Base-by-base conservation (phyloP, 2,329 filamentous ascomycete species). In the Clonostachys chloroleuca region DNA sequence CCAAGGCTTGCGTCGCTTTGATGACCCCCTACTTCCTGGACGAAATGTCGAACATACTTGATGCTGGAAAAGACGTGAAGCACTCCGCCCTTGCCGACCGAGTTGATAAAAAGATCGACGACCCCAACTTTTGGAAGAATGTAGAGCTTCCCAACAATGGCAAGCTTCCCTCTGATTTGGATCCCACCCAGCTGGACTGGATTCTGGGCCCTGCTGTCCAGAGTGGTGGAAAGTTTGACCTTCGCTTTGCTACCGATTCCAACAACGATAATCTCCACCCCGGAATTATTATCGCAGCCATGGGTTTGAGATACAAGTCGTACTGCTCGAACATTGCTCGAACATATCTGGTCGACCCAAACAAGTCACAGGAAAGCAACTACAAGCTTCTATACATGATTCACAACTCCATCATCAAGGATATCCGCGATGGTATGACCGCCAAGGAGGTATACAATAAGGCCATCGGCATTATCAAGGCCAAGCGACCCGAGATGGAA, bases 1-100 rank as follows among this genome's bases (percentile, higher is more conserved):
- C 94, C 47, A 88, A 94, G 62, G 92, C 94, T 42, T 96, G 92
- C 57, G 92, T 95, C 54, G 92, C 91, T 49, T 75, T 97, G 50
- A 95, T 97, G 85, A 90, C 90, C 44, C 90, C 92, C 50, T 99
- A 94, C 68, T 97, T 97, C 65, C 85, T 99, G 54, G 94, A 99
- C 62, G 92, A 96, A 65, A 97, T 99, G 92, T 96, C 92, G 44
- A 87, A 88, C 57, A 87, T 97, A 45, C 82, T 99, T 50, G 94
- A 99, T 61, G 87, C 92, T 56, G 95, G 97, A 67, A 96, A 96
- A 75, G 96, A 96, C 64, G 90, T 97, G 62, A 94, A 91, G 53
- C 94, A 99, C 69, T 89, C 86, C 54, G 78, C 80, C 3, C 78
- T 99, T 8, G 84, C 89, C n/a, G 84, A 89, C 59, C 94, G 92